Base-by-base conservation (phyloP, 352 stramenopile species). In the Globisporangium ultimum region DNA sequence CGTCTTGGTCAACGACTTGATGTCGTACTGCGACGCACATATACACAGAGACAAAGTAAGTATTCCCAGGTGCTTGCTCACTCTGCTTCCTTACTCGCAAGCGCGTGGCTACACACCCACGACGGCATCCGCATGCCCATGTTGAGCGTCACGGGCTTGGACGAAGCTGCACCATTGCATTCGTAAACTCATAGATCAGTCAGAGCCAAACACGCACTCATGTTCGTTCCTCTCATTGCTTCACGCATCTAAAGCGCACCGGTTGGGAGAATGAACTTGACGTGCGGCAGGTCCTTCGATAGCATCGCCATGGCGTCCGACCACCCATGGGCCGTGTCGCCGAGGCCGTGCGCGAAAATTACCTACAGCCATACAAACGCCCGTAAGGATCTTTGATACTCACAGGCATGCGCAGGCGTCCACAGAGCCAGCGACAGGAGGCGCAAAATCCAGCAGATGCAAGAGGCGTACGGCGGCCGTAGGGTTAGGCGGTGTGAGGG, bases 111-210 rank as follows among this genome's bases (percentile, higher is more conserved):
- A 67, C 71, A 46, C 53, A 88, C 78, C 93, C 96, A 99, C 2
- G 85, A 84, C 3, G 91, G 88, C 91, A 98, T 98, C 3, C 71
- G 63, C 80, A 97, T 96, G 46, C 95, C 94, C 74, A 93, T 95
- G 64, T 98, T 98, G 64, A 98, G 82, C 15, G 94, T 97, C 43
- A 99, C 95, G 2, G 94, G 93, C 76, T 91, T 87, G 20, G 77
- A 88, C 22, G 77, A 63, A 21, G 95, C 93, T 86, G 57, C 13
- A 58, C 9, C n/a, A 36, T 6, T 28, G 1, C 14, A 55, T 36
- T 10, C 24, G 24, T 32, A 32, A 32, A 32, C 24, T 5, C 28
- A 10, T 10, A 10, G 7, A 7, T 18, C 8, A 36, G 49, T 28
- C 24, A 51, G n/a, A 43, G 13, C 3, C 7, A 20, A 36, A 38